Evolutionary conservation across 2,329 filamentous ascomycete genomes (phyloP), one percentile per base, ranked within the genome.

Genomic region (Metarhizium robertsii): DNA sequence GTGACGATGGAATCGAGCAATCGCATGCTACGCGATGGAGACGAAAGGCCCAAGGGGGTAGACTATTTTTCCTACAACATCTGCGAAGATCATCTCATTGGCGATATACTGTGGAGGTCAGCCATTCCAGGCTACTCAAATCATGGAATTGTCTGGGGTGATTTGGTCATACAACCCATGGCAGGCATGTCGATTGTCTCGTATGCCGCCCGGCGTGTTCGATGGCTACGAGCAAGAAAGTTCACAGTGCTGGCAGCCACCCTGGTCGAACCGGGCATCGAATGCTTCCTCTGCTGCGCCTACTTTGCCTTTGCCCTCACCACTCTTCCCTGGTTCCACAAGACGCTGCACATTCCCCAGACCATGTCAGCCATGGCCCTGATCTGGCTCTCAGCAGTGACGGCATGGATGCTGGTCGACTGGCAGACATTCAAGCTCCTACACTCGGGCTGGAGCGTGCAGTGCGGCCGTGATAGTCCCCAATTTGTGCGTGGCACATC

Each of bases 51-150:
- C 73, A 68, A 67, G 0, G 95, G 94, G 0, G 86, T 99, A 60
- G 91, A 97, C 70, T 92, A 86, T 72, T 99, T 99, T 72, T 95
- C 90, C 2, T 81, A 90, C 61, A 95, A 96, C 67, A 97, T 99
- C 66, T 99, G 94, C 74, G 95, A 99, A 69, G 94, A 99, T 67
- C 94, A 99, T 65, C 76, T 96, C 29, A 96, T 99, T 54, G 92
- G 92, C 13, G 94, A 99, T 62, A 74, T 94, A 1, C 79, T 99
- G 4, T 99, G 92, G 91, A 84, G 85, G 55, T 79, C 82, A n/a
- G 66, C 73, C 2, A 71, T 87, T 5, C 79, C 81, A 0, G 79
- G 81, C 2, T 87, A 82, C 72, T 79, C 80, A 45, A 95, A 95
- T 64, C 94, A 99, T 67, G 88, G 84, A 5, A 78, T 97, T 56